Evolutionary conservation across 2,329 filamentous ascomycete species (phyloP).

Genomic region (Diplodia seriata): DNA sequence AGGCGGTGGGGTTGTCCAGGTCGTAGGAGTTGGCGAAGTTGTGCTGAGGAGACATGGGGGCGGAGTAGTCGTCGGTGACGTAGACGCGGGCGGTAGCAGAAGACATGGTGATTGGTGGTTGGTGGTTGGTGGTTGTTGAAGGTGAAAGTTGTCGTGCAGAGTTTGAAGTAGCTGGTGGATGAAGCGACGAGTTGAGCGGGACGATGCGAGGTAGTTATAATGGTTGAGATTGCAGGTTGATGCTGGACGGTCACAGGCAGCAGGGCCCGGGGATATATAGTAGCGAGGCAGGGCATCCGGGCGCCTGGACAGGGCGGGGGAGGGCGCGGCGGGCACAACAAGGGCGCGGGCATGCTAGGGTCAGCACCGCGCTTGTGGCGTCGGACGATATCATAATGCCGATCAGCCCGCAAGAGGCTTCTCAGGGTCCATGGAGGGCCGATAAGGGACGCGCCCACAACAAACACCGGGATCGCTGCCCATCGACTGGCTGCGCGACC

Average conservation of each 20-base stretch:
- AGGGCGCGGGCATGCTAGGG: background rate
- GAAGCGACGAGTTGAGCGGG: background rate
- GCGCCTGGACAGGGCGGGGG: background rate
- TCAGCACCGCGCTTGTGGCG: slow-evolving; percentile 22
- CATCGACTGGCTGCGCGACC: background rate
- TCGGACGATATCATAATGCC: slow-evolving; percentile 24
- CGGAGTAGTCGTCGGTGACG: slow-evolving; percentile 49
- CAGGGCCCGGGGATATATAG: slow-evolving; percentile 23
- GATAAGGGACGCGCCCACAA: slow-evolving; percentile 15
- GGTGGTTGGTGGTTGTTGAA: background rate
- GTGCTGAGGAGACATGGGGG: slow-evolving; percentile 51
- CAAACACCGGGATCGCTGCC: background rate
- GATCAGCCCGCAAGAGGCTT: background rate
- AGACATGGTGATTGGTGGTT: slow-evolving; percentile 40
- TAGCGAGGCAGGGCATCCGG: background rate
- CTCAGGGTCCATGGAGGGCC: slow-evolving; percentile 11
- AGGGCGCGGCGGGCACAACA: background rate
- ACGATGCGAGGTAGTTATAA: background rate
- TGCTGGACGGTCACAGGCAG: background rate
- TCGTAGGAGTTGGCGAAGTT: slow-evolving; percentile 55
- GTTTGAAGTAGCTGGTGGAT: background rate
- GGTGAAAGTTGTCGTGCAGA: background rate
- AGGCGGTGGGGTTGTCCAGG: slow-evolving; percentile 46
- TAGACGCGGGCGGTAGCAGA: slow-evolving; percentile 40
- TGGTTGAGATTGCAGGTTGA: background rate